phyloP scores from a whole-genome alignment of 176 grass and related monocot genomes.

The Cenchrus fungigraminus region DNA sequence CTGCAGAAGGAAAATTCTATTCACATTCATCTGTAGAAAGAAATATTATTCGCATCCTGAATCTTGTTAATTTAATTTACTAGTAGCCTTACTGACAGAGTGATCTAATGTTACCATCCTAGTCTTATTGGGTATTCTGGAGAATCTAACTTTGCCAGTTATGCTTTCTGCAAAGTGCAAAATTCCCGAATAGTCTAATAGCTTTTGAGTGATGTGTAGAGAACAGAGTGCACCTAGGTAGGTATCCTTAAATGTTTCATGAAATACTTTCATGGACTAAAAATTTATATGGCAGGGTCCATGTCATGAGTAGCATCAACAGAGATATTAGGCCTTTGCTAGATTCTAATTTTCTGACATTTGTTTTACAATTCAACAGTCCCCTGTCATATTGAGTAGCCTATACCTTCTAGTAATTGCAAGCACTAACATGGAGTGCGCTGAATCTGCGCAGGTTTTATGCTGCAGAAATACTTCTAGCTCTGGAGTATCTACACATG shows the following conservation, averaged over 20 bases:
- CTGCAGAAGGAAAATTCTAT: neutral
- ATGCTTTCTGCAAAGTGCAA: neutral
- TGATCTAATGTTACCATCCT: neutral
- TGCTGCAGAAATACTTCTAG: conserved; percentile 88
- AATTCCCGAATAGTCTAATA: neutral
- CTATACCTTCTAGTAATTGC: neutral
- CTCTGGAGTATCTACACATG: conserved; percentile 97
- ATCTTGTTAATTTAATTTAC: conserved; percentile 7
- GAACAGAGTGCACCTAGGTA: conserved; percentile 19
- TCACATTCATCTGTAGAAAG: neutral
- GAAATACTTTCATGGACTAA: neutral
- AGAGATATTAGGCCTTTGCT: neutral
- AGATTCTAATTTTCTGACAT: conserved; percentile 11
- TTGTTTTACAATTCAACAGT: neutral
- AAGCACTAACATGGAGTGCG: conserved; percentile 32
- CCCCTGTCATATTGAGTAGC: neutral
- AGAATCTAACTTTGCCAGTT: conserved; percentile 22
- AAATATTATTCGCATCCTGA: neutral
- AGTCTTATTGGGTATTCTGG: neutral
- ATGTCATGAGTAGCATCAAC: neutral
- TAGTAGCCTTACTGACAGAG: neutral
- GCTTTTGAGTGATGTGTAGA: neutral
- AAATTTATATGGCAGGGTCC: neutral
- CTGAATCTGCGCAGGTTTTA: conserved; percentile 76
- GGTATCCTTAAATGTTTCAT: conserved; percentile 18